Conservation (phyloP, 768 basidiomycete genomes). For the Termitomyces sp. region DNA sequence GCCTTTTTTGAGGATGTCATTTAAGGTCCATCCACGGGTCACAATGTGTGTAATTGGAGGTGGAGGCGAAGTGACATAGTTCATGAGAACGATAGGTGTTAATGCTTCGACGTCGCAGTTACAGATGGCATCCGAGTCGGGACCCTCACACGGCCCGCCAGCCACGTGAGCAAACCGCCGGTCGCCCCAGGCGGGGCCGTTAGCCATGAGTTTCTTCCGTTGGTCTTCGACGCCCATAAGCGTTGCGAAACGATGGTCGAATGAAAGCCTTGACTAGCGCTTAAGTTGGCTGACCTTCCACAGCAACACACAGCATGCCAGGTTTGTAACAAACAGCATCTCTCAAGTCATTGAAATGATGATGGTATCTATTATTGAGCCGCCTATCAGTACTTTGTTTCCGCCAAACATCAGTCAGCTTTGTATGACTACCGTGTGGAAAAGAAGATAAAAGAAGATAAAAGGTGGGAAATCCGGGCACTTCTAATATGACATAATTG, state of each 20-base stretch:
- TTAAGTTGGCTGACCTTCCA: background rate
- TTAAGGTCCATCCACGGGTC: constrained; percentile 44
- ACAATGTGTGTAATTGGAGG: background rate
- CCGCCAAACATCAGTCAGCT: background rate
- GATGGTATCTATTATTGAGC: background rate
- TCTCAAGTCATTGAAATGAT: background rate
- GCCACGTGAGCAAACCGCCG: constrained; percentile 13
- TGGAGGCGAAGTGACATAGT: constrained; percentile 1
- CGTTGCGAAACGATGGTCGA: background rate
- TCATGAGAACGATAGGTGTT: constrained; percentile 8
- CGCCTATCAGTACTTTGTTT: background rate
- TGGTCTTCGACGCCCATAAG: constrained; percentile 16
- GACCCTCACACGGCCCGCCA: background rate
- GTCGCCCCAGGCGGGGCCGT: constrained; percentile 16
- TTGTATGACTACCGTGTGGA: background rate
- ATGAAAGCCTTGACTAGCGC: background rate
- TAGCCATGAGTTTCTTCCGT: constrained; percentile 17
- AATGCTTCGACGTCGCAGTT: background rate
- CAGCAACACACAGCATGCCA: background rate
- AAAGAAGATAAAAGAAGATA: no score
- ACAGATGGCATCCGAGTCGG: background rate
- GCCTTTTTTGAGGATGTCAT: constrained; percentile 18
- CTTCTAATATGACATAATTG: background rate
- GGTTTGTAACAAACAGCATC: background rate
- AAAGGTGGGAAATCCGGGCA: background rate